Percentiles rank a stretch among this genome's conserved stretches.
Conservation (phyloP, 2,329 filamentous ascomycete species). For the Xylariaceae sp. region DNA sequence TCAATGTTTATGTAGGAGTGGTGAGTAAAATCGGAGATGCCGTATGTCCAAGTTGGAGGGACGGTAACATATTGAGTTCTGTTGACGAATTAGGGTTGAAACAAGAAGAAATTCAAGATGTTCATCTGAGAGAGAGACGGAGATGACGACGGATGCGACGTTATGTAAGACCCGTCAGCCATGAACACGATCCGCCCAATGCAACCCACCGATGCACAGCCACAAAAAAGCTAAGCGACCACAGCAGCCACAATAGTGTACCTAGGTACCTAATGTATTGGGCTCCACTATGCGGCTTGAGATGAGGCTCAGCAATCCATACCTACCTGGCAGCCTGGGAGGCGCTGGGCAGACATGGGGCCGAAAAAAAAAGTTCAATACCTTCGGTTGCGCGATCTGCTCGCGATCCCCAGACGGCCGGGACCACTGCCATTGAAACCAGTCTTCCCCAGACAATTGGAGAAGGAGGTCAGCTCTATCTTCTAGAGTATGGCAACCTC, state of each 20-base stretch:
- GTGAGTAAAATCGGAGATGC: slow-evolving; percentile 21
- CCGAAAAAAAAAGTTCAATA: slow-evolving; percentile 31
- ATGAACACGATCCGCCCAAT: not conserved
- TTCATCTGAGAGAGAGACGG: too few species aligned
- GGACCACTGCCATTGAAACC: slow-evolving; percentile 20
- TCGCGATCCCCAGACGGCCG: slow-evolving; percentile 11
- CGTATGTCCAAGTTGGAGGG: slow-evolving; percentile 20
- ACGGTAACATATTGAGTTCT: slow-evolving; percentile 17
- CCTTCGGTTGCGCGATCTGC: slow-evolving; percentile 16
- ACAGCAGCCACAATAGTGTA: not conserved
- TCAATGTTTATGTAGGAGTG: slow-evolving; percentile 24
- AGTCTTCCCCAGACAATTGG: slow-evolving; percentile 10
- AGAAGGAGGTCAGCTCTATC: slow-evolving; percentile 16
- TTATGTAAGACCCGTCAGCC: slow-evolving; percentile 3
- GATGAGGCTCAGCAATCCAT: not conserved
- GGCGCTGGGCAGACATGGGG: slow-evolving; percentile 17
- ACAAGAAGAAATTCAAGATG: slow-evolving; percentile 8
- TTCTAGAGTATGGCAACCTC: slow-evolving; percentile 53
- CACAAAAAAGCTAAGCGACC: not conserved
- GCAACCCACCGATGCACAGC: slow-evolving; percentile 4
- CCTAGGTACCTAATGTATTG: not conserved
- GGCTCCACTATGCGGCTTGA: slow-evolving; percentile 10
- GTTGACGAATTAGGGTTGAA: slow-evolving; percentile 15
- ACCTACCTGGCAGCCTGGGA: slow-evolving; percentile 9
- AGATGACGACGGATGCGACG: slow-evolving; percentile 26